Conservation (phyloP, 2,329 filamentous ascomycete genomes). For the Aquanectria penicillioides region DNA sequence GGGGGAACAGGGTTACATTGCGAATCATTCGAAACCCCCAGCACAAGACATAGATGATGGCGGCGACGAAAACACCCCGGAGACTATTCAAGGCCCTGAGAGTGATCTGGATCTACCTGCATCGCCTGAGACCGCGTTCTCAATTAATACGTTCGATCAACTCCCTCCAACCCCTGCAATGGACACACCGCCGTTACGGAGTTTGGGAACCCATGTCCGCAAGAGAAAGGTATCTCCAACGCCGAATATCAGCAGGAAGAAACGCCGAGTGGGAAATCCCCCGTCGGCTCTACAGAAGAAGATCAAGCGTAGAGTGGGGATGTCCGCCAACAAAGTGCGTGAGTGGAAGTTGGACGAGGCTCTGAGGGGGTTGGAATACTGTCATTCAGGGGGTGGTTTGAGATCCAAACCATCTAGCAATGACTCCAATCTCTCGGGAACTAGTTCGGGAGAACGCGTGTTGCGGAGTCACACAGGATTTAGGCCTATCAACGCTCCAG, state of each 20-base stretch:
- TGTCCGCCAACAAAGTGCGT: neutral
- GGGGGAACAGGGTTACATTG: too few species aligned
- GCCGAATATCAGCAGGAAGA: neutral
- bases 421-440: neutral
- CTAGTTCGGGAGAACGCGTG: too few species aligned
- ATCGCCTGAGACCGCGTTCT: neutral
- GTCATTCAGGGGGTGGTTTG: too few species aligned
- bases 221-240: neutral
- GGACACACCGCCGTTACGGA: constrained; percentile 23
- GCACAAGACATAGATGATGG: too few species aligned
- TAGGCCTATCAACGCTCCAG: too few species aligned
- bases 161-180: constrained; percentile 21
- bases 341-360: neutral
- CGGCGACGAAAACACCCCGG: too few species aligned
- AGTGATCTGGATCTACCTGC: too few species aligned
- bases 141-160: constrained; percentile 12
- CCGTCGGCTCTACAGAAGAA: neutral
- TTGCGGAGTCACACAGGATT: too few species aligned
- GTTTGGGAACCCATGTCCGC: constrained; percentile 20
- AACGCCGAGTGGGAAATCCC: constrained; percentile 11
- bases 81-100: too few species aligned
- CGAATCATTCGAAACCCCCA: too few species aligned
- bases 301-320: neutral
- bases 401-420: neutral
- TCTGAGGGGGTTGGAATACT: neutral